Evolutionary conservation across 2,329 filamentous ascomycete species (phyloP).

Genomic region (Cladosporium sphaerospermum): DNA sequence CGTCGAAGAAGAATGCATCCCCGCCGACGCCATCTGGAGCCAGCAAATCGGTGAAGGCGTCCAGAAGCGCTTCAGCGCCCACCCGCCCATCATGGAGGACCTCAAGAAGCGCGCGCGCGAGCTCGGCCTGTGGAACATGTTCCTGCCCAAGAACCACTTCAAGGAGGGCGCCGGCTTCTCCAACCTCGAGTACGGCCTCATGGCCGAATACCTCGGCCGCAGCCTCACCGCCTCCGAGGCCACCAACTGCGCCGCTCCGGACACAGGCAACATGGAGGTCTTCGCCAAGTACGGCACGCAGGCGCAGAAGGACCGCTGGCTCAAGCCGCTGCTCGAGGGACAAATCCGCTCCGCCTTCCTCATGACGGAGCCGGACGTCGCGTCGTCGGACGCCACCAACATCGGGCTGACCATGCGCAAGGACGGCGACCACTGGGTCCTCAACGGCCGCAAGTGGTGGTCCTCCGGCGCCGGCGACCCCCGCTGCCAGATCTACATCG

Average conservation of each 20-base stretch:
- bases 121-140: slow-evolving; percentile 96
- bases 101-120: slow-evolving; percentile 77
- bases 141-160: slow-evolving; percentile 91
- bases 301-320: slow-evolving; percentile 46
- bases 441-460: slow-evolving; percentile 99
- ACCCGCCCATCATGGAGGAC: slow-evolving; percentile 78
- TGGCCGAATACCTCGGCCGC: slow-evolving; percentile 93
- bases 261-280: slow-evolving; percentile 49
- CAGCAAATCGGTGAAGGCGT: slow-evolving; percentile 70
- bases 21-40: slow-evolving; percentile 70
- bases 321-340: slow-evolving; percentile 44
- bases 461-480: slow-evolving; percentile 91
- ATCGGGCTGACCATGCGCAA: slow-evolving; percentile 63
- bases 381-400: slow-evolving; percentile 46
- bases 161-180: slow-evolving; percentile 89
- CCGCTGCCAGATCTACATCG: slow-evolving; percentile 86
- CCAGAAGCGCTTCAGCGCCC: slow-evolving; percentile 68
- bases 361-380: slow-evolving; percentile 55
- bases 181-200: slow-evolving; percentile 94
- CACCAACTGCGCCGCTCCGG: slow-evolving; percentile 58
- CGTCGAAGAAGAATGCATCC: slow-evolving; percentile 81
- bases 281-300: slow-evolving; percentile 47
- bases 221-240: slow-evolving; percentile 81
- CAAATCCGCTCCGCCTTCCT: slow-evolving; percentile 46
- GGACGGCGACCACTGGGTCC: slow-evolving; percentile 81